Evolutionary conservation across 306 rosid species (phyloP), one percentile per base, ranked within the genome.

Genomic region (Sindora glabra): DNA sequence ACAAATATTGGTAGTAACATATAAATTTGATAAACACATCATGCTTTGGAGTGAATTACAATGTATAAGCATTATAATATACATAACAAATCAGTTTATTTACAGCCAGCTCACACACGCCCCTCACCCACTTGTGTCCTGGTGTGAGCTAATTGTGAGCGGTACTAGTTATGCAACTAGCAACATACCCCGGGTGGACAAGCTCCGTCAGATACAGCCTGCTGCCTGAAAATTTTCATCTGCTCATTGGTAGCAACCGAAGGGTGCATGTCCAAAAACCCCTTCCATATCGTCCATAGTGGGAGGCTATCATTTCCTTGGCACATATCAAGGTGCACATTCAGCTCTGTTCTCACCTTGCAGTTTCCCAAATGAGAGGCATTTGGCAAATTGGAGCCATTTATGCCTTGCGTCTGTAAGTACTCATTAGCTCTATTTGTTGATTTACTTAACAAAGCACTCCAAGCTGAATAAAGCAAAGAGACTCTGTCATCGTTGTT

Each of bases 321-420:
- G 12, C 64, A 56, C n/a, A n/a, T n/a, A n/a, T n/a, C n/a, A n/a
- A n/a, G n/a, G n/a, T n/a, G n/a, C n/a, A n/a, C 62, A 42, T 83
- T 83, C 19, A 69, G 67, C 66, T 48, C 55, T 17, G 67, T 56
- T 69, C 65, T 83, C 78, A 27, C 23, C 77, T 73, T 72, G 81
- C 98, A 92, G 21, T 88, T 77, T 53, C 86, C 96, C 61, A 92
- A 76, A 77, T 92, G 98, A 5, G 98, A 95, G 25, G 95, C 90
- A 37, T 67, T 70, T 51, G 96, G 96, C 45, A 92, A 42, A 56
- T 19, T 67, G 15, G 82, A 56, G 69, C 14, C 37, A 58, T 56
- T 72, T 26, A 76, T 57, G 64, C 89, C 92, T 64, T 54, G 64
- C 39, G 76, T 62, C 52, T 24, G 67, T 10, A 69, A 48, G 68